Evolutionary conservation across 139 green algal species (phyloP).

Genomic region (Closterium sp.): DNA sequence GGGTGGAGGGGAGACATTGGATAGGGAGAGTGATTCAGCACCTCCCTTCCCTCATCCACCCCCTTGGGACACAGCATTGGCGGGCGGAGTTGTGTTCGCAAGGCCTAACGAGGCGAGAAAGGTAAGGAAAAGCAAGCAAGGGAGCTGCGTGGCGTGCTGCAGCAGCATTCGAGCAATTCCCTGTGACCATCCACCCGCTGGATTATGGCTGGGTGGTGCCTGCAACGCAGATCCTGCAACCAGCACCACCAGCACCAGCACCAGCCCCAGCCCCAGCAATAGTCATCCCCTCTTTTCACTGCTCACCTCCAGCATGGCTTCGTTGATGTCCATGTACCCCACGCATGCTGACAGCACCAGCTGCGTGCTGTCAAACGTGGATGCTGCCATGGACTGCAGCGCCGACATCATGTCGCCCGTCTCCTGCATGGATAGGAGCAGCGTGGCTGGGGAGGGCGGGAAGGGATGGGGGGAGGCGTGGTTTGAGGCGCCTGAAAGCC

Average conservation of each 20-base stretch:
- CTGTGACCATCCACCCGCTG: background rate
- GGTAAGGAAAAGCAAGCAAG: background rate
- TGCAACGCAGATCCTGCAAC: background rate
- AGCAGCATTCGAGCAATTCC: background rate
- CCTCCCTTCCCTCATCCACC: background rate
- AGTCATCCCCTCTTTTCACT: too few species aligned
- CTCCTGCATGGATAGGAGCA: conserved; percentile 9
- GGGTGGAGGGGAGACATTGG: background rate
- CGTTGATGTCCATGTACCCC: conserved; percentile 28
- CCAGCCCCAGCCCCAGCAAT: background rate
- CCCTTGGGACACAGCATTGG: background rate
- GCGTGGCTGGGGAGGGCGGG: background rate
- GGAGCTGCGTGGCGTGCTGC: background rate
- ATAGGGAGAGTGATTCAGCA: background rate
- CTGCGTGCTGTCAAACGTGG: conserved; percentile 43
- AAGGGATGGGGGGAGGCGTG: too few species aligned
- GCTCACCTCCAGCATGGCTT: conserved; percentile 19
- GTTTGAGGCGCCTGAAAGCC: too few species aligned
- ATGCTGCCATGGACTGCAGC: conserved; percentile 34
- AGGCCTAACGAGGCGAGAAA: too few species aligned
- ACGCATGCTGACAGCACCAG: conserved; percentile 25
- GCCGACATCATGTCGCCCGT: conserved; percentile 31
- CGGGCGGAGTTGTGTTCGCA: background rate
- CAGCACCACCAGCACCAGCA: background rate
- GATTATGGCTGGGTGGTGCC: background rate